Evolutionary conservation across 208 protist genomes (phyloP), one percentile per base, ranked within the genome.

Genomic region (Wallacemonas sp.): DNA sequence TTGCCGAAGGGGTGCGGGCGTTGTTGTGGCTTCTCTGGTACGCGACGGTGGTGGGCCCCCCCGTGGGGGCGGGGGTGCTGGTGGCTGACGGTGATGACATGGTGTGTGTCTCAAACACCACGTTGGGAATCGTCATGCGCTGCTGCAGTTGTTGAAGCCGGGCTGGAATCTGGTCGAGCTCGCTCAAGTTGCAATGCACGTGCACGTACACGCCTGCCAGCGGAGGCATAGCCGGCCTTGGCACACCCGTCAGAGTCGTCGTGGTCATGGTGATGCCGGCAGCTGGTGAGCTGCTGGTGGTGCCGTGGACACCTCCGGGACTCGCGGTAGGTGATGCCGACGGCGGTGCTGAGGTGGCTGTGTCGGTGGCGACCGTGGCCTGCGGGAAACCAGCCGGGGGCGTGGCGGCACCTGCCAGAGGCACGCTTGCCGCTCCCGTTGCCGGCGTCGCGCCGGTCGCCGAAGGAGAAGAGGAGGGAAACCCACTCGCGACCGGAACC

Each of bases 171-270:
- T 68, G 21, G 32, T 86, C 80, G 30, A 94, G 70, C 62, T 94
- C 79, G 46, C 84, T 74, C 5, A 80, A 59, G 0, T 75, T 75
- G 55, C 83, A 85, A 57, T 94, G 88, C 34, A 94, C 71, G 46
- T 94, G 88, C 45, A 94, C 33, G 63, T 89, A 76, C n/a, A 93
- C 55, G 1, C 79, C 68, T 2, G 70, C 46, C 9, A 71, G 8
- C 24, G 45, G 50, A n/a, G 50, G 38, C 5, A 57, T 32, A 21
- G 10, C 19, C 3, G 50, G 50, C 15, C 30, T 15, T 17, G 50
- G 29, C 12, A 17, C 50, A 15, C 15, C 50, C 0, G 9, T 57
- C 17, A 32, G 50, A 13, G 33, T 6, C 27, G 46, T 54, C 24
- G 46, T 26, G 15, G 44, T 8, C 17, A 19, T 54, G 46, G 46